Evolutionary conservation across 1,284 basidiomycete genomes (phyloP), one percentile per base, ranked within the genome.

Genomic region (Sparassis latifolia): DNA sequence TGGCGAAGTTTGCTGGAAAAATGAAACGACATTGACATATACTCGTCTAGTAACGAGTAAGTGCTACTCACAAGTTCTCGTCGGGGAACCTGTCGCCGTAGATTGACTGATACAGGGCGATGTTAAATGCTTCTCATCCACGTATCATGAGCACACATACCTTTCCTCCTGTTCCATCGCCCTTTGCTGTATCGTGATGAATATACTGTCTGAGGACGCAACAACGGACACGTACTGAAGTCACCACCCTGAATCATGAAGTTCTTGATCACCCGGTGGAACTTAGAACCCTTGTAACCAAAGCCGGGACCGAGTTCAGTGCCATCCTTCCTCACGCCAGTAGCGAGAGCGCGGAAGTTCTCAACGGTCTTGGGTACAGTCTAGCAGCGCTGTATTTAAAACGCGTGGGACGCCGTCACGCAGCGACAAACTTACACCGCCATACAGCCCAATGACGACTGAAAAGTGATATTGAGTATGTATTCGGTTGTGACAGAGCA

Each of bases 381-480:
- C 88, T 94, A 61, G 7, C 43, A 28, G 20, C 20, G 20, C 20
- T 20, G 20, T 20, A 20, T 43, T 54, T 44, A 39, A 20, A n/a
- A 20, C 20, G 20, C 20, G 20, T 20, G 20, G 20, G 20, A 20
- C 20, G 20, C 20, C 20, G 20, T 20, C 20, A 20, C 20, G 20
- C 20, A 67, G 72, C 43, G 59, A 78, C 37, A 32, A 39, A 66
- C 67, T 41, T 64, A 72, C 70, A 56, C 89, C 89, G 58, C 92
- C 92, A 63, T 88, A 94, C 43, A 96, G 81, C 61, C 91, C 92
- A 60, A 94, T 83, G 39, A 80, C 79, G 60, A 95, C 87, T 90
- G 57, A 20, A 51, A 6, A 51, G 45, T 47, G 33, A 45, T 10
- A 29, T 32, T 3, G 4, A 45, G 45, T 39, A 29, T 12, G 49